Percentiles rank a stretch among this genome's conserved stretches.
These are phyloP conservation scores for Monotropa hypopitys DNA, from an alignment of 179 eudicot genomes.

Conservation along the genomic window DNA sequence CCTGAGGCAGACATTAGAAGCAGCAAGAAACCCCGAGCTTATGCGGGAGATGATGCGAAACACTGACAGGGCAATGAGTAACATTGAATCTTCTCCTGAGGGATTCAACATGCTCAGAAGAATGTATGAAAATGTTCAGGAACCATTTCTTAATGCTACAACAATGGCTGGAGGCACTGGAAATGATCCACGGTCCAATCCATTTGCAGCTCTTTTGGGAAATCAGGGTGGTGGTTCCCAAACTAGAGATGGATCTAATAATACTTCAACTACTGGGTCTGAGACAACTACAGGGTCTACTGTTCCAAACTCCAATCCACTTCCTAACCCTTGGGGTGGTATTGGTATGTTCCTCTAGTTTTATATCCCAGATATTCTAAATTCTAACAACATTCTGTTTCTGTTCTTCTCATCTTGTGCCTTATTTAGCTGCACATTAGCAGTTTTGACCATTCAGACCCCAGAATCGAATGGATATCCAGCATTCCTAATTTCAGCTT, in stretches of 20 bases:
- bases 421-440: neutral
- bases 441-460: neutral
- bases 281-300: constrained; percentile 39
- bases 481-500: neutral
- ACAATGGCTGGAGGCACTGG: constrained; percentile 53
- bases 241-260: constrained; percentile 34
- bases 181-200: constrained; percentile 55
- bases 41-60: constrained; percentile 99
- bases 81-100: constrained; percentile 95
- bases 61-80: constrained; percentile 99
- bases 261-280: constrained; percentile 52
- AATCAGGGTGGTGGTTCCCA: constrained; percentile 57
- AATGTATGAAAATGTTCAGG: constrained; percentile 99
- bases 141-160: constrained; percentile 88
- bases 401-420: neutral
- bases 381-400: neutral
- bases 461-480: neutral
- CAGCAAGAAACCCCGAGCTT: constrained; percentile 93
- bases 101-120: constrained; percentile 97
- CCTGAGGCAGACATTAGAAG: constrained; percentile 89
- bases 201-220: constrained; percentile 85
- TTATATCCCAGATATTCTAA: neutral
- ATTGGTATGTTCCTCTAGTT: constrained; percentile 31
- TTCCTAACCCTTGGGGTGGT: constrained; percentile 83
- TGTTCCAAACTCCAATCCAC: constrained; percentile 74